Evolutionary conservation across 352 stramenopile species (phyloP), one percentile per base, ranked within the genome.

Genomic region (Phytophthora fragariae): DNA sequence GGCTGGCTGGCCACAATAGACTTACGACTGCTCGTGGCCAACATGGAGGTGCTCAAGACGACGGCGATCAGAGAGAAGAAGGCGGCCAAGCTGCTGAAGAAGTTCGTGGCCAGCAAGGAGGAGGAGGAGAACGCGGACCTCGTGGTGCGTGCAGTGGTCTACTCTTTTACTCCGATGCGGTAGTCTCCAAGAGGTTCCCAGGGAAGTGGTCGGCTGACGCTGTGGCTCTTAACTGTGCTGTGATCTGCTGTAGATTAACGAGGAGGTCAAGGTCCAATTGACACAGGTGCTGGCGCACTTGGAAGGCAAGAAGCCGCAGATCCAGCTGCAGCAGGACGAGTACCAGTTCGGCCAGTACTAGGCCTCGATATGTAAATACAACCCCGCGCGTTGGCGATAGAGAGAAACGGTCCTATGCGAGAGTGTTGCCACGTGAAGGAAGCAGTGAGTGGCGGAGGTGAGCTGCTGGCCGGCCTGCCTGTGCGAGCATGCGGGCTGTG

Each of bases 211-310:
- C 19, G 55, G 15, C 31, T 27, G 15, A n/a, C 4, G 8, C 12
- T 47, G 50, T 59, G 44, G 49, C 39, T 46, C n/a, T 50, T 62
- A 41, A 67, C 39, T 50, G 24, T 35, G 57, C 24, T 44, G 47
- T 29, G 44, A 1, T 73, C 31, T 29, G 27, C 19, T 31, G 33
- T 33, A 94, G 87, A 89, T 94, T 75, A 94, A 85, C 44, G 85
- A 92, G 10, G 87, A 92, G 60, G 84, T 94, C 35, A 91, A 90
- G 75, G 82, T 77, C n/a, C 87, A 94, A 68, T 79, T 94, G 61
- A 60, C 75, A 68, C 87, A 94, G 74, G 87, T 94, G 62, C 77
- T 94, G 61, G 85, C 85, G 24, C 83, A 90, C 77, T 74, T 94
- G 68, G 75, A 94, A 68, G 76, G 70, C 69, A 80, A 73, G 65